Evolutionary conservation across 768 basidiomycete species (phyloP).

Genomic region (Mycena metata): DNA sequence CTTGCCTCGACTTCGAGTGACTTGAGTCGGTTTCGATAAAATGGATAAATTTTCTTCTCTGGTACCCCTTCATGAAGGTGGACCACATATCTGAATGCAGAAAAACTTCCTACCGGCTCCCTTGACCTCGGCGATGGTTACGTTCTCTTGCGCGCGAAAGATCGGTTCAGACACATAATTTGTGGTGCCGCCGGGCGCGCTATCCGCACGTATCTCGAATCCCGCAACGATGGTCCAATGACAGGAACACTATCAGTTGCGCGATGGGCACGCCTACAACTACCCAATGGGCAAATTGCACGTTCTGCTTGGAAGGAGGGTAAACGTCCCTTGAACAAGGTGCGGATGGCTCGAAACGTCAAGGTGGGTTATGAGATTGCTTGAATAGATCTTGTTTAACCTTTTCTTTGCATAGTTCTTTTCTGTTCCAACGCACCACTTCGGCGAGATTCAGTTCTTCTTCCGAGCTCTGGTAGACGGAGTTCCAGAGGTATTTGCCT

Average conservation of each 20-base stretch:
- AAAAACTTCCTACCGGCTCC: conserved; percentile 1
- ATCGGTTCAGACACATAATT: not conserved
- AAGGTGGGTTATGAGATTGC: conserved; percentile 23
- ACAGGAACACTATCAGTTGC: conserved; percentile 24
- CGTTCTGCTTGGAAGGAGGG: conserved; percentile 39
- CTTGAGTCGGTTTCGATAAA: too few relatives aligned
- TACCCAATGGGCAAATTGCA: conserved; percentile 43
- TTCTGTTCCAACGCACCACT: not conserved
- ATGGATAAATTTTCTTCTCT: too few relatives aligned
- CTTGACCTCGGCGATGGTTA: conserved; percentile 31
- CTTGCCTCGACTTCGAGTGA: too few relatives aligned
- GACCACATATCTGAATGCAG: too few relatives aligned
- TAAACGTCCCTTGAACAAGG: conserved; percentile 19
- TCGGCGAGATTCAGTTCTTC: conserved; percentile 6
- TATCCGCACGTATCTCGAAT: conserved; percentile 7
- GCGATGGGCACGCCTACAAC: conserved; percentile 36
- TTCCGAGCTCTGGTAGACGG: not conserved
- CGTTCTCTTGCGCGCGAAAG: conserved; percentile 25
- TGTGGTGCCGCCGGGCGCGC: not conserved
- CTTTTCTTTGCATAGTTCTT: not conserved
- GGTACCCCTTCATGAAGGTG: too few relatives aligned
- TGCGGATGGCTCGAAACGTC: conserved; percentile 30
- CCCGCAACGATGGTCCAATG: conserved; percentile 12
- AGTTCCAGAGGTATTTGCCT: not conserved
- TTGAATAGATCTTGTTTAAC: too few relatives aligned